phyloP scores from a whole-genome alignment of 1,284 basidiomycete species.

The Ustanciosporium gigantosporum region DNA sequence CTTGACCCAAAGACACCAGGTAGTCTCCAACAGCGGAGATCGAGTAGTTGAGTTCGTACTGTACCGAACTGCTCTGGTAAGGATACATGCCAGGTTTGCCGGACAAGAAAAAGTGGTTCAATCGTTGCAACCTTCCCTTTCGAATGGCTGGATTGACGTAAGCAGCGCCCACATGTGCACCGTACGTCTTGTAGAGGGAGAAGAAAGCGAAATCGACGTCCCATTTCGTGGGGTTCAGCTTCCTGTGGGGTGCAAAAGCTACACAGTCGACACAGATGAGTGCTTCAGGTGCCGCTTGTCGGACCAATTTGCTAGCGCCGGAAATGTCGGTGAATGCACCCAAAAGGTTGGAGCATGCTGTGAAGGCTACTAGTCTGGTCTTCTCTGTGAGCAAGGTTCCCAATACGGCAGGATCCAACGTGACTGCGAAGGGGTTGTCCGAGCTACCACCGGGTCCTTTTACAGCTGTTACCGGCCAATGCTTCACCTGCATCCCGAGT shows the following conservation, averaged over 20 bases:
- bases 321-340: slow-evolving; percentile 70
- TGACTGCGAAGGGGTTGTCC: slow-evolving; percentile 68
- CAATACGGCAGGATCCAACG: slow-evolving; percentile 68
- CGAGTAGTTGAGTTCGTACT: slow-evolving; percentile 72
- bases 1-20: slow-evolving; percentile 66
- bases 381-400: slow-evolving; percentile 69
- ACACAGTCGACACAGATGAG: slow-evolving; percentile 75
- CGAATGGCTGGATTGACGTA: slow-evolving; percentile 68
- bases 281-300: slow-evolving; percentile 66
- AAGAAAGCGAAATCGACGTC: slow-evolving; percentile 73
- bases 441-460: slow-evolving; percentile 55
- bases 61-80: slow-evolving; percentile 66
- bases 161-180: slow-evolving; percentile 72
- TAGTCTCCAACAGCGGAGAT: slow-evolving; percentile 71
- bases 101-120: slow-evolving; percentile 73
- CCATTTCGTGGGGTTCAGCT: slow-evolving; percentile 67
- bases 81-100: slow-evolving; percentile 67
- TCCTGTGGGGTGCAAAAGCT: slow-evolving; percentile 75
- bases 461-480: slow-evolving; percentile 67
- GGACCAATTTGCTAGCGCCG: slow-evolving; percentile 20
- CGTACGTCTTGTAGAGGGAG: slow-evolving; percentile 79
- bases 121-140: slow-evolving; percentile 65
- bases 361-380: slow-evolving; percentile 75
- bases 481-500: slow-evolving; percentile 66
- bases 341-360: slow-evolving; percentile 76